These are phyloP conservation scores for Prunus salicina DNA, from an alignment of 306 rosid genomes.

Conservation along the genomic window DNA sequence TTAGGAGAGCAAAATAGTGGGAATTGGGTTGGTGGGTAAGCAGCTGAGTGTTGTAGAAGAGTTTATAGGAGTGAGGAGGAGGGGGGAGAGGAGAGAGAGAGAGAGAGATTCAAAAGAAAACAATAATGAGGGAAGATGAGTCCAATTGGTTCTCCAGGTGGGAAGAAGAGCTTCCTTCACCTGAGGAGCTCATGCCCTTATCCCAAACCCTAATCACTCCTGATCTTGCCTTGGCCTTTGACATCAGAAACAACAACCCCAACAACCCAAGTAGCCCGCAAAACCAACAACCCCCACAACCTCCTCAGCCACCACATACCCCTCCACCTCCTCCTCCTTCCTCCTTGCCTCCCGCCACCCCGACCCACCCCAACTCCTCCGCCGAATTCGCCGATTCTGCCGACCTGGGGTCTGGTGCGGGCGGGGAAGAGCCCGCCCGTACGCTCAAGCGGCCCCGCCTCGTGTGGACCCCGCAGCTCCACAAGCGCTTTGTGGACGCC, in stretches of 20 bases:
- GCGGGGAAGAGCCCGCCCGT: constrained; percentile 85
- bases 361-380: constrained; percentile 66
- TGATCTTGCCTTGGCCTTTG: constrained; percentile 92
- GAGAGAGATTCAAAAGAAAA: too few relatives aligned
- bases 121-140: constrained; percentile 81
- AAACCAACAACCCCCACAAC: constrained; percentile 36
- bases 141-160: constrained; percentile 87
- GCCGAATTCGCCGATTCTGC: constrained; percentile 80
- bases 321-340: constrained; percentile 30
- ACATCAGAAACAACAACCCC: constrained; percentile 51
- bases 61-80: too few relatives aligned
- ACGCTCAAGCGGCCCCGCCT: constrained; percentile 96
- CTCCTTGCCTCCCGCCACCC: constrained; percentile 35
- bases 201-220: constrained; percentile 96
- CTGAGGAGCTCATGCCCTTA: constrained; percentile 78
- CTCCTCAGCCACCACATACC: background rate
- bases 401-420: constrained; percentile 79
- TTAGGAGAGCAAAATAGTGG: constrained; percentile 21
- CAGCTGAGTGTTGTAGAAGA: too few relatives aligned
- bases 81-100: too few relatives aligned
- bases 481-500: constrained; percentile 90
- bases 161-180: constrained; percentile 86
- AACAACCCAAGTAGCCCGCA: constrained; percentile 21
- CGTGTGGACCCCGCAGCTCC: constrained; percentile 98
- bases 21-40: background rate